Conservation (phyloP, 2,329 filamentous ascomycete genomes). For the Penicillium sp. region DNA sequence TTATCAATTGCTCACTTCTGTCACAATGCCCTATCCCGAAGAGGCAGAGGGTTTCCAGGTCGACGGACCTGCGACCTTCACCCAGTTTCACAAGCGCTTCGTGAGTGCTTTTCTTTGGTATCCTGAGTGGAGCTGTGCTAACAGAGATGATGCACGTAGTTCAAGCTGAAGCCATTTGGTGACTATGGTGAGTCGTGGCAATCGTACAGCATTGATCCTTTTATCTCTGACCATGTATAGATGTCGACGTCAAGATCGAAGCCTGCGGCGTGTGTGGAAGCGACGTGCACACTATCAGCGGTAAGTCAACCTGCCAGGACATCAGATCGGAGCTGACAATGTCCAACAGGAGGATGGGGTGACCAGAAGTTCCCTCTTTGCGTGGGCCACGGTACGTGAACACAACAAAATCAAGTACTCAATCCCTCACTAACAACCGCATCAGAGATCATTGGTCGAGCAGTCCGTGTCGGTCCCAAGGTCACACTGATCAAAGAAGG, state of each 20-base stretch:
- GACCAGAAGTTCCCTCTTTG: conserved; percentile 54
- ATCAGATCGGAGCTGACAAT: not conserved
- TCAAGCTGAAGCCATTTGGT: conserved; percentile 81
- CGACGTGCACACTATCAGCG: conserved; percentile 69
- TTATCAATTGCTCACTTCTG: conserved; percentile 8
- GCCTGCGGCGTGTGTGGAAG: conserved; percentile 75
- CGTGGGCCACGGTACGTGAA: conserved; percentile 50
- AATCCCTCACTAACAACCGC: not conserved
- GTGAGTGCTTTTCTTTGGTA: conserved; percentile 36
- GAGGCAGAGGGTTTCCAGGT: conserved; percentile 51
- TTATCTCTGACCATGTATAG: conserved; percentile 35
- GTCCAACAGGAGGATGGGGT: conserved; percentile 53
- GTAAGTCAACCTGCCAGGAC: conserved; percentile 14
- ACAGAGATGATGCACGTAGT: conserved; percentile 49
- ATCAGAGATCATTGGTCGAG: conserved; percentile 68
- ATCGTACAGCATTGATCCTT: not conserved
- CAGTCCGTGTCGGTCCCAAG: conserved; percentile 66
- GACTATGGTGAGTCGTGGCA: conserved; percentile 55
- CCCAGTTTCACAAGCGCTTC: conserved; percentile 58
- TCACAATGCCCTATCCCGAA: conserved; percentile 48
- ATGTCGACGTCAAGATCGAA: conserved; percentile 85
- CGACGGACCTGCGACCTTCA: conserved; percentile 68
- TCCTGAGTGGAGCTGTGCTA: not conserved
- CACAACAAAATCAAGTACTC: not conserved
- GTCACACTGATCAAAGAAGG: conserved; percentile 64